These are phyloP conservation scores for Ophiostoma sp. DNA, from an alignment of 2,329 filamentous ascomycete genomes.

Conservation along the genomic window DNA sequence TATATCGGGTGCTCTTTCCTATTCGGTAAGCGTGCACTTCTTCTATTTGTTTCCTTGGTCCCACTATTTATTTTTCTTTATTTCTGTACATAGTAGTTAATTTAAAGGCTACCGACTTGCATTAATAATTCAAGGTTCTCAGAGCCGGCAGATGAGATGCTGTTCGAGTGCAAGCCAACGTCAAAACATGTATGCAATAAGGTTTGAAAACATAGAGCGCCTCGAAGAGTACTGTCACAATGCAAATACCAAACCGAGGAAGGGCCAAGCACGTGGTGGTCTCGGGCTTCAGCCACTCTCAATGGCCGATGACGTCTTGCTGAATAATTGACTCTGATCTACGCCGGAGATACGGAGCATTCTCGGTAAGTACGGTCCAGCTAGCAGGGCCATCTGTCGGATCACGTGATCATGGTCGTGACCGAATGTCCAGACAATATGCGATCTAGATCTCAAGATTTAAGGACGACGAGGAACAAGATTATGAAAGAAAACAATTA, in stretches of 20 bases:
- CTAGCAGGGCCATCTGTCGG: too few relatives aligned
- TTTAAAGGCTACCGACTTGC: background rate
- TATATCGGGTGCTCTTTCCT: constrained; percentile 14
- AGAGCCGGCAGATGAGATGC: background rate
- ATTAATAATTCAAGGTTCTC: background rate
- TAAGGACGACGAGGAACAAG: too few relatives aligned
- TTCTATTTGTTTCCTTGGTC: background rate
- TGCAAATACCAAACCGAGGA: background rate
- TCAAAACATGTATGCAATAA: background rate
- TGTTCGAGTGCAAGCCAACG: background rate
- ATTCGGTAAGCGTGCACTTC: background rate
- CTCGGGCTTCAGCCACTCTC: background rate
- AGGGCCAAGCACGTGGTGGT: background rate
- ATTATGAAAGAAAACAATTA: too few relatives aligned
- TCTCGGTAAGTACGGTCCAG: background rate
- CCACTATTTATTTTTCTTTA: background rate
- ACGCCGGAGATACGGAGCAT: background rate
- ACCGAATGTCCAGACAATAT: too few relatives aligned
- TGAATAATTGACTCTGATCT: background rate
- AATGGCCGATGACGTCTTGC: background rate
- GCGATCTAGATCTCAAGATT: too few relatives aligned
- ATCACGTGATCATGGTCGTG: background rate
- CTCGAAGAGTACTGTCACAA: background rate
- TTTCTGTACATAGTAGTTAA: background rate
- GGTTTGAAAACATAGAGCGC: background rate